These are phyloP conservation scores for Chalciporus sp. DNA, from an alignment of 1,284 basidiomycete genomes.

Conservation along the genomic window DNA sequence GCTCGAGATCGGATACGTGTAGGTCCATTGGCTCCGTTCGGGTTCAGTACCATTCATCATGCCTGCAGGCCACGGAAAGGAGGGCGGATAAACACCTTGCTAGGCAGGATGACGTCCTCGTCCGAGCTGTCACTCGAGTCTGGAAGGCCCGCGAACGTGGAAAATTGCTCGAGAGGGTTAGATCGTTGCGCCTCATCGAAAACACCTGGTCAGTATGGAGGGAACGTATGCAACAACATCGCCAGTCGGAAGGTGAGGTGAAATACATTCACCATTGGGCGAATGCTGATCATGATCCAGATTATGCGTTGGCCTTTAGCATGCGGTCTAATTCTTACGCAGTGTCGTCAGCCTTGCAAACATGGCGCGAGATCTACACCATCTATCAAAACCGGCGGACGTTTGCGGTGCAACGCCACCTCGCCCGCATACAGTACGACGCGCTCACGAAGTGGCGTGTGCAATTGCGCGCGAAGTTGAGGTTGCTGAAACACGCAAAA, in stretches of 20 bases:
- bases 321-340: constrained; percentile 46
- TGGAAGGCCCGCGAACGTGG: constrained; percentile 77
- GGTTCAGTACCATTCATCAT: constrained; percentile 12
- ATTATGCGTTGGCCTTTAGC: constrained; percentile 55
- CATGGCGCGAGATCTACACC: constrained; percentile 50
- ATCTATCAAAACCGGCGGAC: constrained; percentile 53
- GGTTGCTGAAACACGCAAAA: constrained; percentile 59
- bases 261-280: constrained; percentile 1
- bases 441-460: constrained; percentile 61
- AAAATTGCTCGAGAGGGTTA: constrained; percentile 58
- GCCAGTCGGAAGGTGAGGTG: constrained; percentile 47
- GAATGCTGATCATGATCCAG: constrained; percentile 36
- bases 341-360: constrained; percentile 43
- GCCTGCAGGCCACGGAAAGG: constrained; percentile 47
- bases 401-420: constrained; percentile 55
- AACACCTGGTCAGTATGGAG: constrained; percentile 58
- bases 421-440: constrained; percentile 47
- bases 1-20: constrained; percentile 54
- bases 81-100: constrained; percentile 59
- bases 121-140: constrained; percentile 65
- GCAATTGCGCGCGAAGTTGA: constrained; percentile 52
- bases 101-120: constrained; percentile 63
- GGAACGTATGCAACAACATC: constrained; percentile 44
- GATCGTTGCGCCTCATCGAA: constrained; percentile 47
- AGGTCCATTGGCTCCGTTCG: constrained; percentile 25